Percentiles rank a stretch among this genome's conserved stretches.
phyloP scores from a whole-genome alignment of 257 asterid genomes.

The Capsicum pubescens region DNA sequence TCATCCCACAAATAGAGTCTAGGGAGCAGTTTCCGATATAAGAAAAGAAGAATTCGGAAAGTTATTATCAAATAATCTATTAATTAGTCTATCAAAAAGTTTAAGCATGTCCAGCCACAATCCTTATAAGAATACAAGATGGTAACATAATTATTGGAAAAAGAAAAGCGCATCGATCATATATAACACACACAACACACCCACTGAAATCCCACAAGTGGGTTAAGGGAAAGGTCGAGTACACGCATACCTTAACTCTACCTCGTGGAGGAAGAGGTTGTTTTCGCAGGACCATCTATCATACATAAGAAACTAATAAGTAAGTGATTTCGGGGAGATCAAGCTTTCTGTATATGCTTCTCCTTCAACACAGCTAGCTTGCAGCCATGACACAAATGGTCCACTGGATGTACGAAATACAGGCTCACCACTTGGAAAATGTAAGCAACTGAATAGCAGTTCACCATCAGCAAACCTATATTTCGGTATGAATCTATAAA shows the following conservation, averaged over 20 bases:
- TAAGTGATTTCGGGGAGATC: not conserved
- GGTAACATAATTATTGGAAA: not conserved
- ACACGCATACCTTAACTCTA: not conserved
- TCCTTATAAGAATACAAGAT: not conserved
- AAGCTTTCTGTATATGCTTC: not conserved
- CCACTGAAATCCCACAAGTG: not conserved
- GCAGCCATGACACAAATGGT: not conserved
- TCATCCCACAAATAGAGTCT: too few species aligned
- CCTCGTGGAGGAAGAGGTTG: not conserved
- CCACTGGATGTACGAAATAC: not conserved
- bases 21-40: too few species aligned
- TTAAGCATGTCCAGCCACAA: not conserved
- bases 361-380: not conserved
- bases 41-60: too few species aligned
- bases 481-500: not conserved
- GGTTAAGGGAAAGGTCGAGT: not conserved
- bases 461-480: not conserved
- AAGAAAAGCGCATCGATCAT: not conserved
- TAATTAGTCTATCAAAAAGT: not conserved
- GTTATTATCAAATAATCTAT: too few species aligned
- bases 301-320: not conserved
- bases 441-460: not conserved
- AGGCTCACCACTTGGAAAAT: not conserved
- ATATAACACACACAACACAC: not conserved
- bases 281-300: not conserved